Evolutionary conservation across 768 basidiomycete genomes (phyloP), one percentile per base, ranked within the genome.

Genomic region (Pisolithus sp.): DNA sequence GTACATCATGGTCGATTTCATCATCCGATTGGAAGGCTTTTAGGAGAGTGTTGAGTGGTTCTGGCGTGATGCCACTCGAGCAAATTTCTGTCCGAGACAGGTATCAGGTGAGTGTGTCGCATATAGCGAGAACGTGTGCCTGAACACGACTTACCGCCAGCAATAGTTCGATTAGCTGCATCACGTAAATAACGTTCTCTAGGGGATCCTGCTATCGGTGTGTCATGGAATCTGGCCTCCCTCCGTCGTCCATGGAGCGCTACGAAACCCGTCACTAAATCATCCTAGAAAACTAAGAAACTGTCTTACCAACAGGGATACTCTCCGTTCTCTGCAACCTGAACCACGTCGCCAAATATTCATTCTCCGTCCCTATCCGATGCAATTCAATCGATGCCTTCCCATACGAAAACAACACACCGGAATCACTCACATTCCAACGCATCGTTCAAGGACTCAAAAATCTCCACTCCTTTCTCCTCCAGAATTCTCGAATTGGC

Each of bases 291-390:
- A 39, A 17, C 36, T 42, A 43, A 9, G 7, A 40, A 12, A 9
- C 4, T 23, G 36, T 78, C 82, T 59, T 51, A 83, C 76, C 56
- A 68, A 75, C 56, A 34, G 71, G 51, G 50, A 60, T 26, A 2
- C 67, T 71, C 61, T 87, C 82, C 20, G 76, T 64, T 59, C 85
- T 85, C 61, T 81, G 81, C 0, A 81, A 78, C 53, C 74, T 72
- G 57, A 87, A 86, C 87, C 86, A 89, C 7, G 87, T 84, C 49
- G 79, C 80, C 55, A 97, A 63, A 69, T 96, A 96, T 0, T 82
- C 87, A 68, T 97, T 97, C 71, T 97, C 93, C 0, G 91, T 94
- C 93, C 93, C 89, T 78, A 23, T 41, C n/a, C 12, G 34, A 21
- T 18, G 42, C 12, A 40, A 34, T 34, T 15, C 12, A 13, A 13